Evolutionary conservation across 805 yeast genomes (phyloP).

Genomic region (Candida lessepsii): DNA sequence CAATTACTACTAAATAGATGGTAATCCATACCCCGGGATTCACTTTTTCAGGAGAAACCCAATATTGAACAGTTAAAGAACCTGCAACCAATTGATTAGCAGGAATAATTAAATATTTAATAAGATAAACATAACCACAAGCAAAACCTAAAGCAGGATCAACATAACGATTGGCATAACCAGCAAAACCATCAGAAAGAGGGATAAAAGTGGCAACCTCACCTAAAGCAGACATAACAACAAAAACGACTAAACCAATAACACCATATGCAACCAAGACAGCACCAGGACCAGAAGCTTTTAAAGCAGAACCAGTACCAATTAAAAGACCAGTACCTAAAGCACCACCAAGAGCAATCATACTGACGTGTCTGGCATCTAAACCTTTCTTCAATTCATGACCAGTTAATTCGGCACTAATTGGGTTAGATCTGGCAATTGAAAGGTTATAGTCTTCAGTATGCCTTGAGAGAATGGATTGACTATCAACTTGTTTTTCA

Average conservation of each 20-base stretch:
- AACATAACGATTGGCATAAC: constrained; percentile 61
- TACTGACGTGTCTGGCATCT: constrained; percentile 60
- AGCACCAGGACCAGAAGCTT: constrained; percentile 69
- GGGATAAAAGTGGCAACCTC: constrained; percentile 71
- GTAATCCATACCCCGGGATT: constrained; percentile 62
- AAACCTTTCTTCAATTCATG: constrained; percentile 44
- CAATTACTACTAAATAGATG: constrained; percentile 43
- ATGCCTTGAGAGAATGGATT: constrained; percentile 38
- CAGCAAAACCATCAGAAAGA: constrained; percentile 62
- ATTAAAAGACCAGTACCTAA: constrained; percentile 45
- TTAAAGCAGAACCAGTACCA: constrained; percentile 71
- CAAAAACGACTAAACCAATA: constrained; percentile 69
- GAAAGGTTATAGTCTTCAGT: constrained; percentile 50
- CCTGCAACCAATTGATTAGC: constrained; percentile 69
- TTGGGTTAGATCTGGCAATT: constrained; percentile 46
- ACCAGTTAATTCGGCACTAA: constrained; percentile 34
- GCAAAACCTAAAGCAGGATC: constrained; percentile 70
- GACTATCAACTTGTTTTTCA: constrained; percentile 18
- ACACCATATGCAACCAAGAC: constrained; percentile 63
- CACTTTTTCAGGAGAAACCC: constrained; percentile 46
- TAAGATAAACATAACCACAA: constrained; percentile 62
- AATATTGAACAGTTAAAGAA: constrained; percentile 51
- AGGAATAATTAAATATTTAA: constrained; percentile 52
- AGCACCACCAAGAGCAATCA: constrained; percentile 84
- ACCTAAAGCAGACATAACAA: constrained; percentile 67